These are phyloP conservation scores for Handroanthus guayacan DNA, from an alignment of 257 asterid species.

Conservation along the genomic window DNA sequence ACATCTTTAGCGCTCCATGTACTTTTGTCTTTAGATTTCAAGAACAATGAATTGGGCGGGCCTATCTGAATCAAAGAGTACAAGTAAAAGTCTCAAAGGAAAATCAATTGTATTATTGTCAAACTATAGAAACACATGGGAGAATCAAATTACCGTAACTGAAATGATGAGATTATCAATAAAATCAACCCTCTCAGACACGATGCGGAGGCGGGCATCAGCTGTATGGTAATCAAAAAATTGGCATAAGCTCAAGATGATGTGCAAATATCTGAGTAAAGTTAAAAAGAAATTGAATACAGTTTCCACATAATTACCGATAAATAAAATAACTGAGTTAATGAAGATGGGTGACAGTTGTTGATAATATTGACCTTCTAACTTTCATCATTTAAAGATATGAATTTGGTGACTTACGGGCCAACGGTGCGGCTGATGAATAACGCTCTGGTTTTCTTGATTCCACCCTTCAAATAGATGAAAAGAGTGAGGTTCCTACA, in stretches of 20 bases:
- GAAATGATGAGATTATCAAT: constrained; percentile 84
- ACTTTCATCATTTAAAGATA: constrained; percentile 13
- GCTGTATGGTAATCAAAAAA: constrained; percentile 62
- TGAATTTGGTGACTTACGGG: constrained; percentile 69
- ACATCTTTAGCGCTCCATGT: constrained; percentile 89
- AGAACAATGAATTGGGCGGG: constrained; percentile 80
- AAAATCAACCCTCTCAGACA: constrained; percentile 98
- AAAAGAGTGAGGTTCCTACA: constrained; percentile 93
- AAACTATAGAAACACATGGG: constrained; percentile 19
- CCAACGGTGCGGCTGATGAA: constrained; percentile 98
- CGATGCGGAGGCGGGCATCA: constrained; percentile 99
- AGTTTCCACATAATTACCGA: constrained; percentile 16
- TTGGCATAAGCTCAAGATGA: constrained; percentile 31
- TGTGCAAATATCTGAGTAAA: constrained; percentile 12
- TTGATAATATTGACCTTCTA: constrained; percentile 23
- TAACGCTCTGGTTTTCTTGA: constrained; percentile 98
- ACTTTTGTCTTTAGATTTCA: constrained; percentile 81
- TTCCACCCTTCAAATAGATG: constrained; percentile 98
- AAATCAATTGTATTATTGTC: constrained; percentile 2
- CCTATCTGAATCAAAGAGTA: constrained; percentile 74
- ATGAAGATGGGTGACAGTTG: not conserved
- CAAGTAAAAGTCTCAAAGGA: constrained; percentile 33
- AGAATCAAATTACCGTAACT: constrained; percentile 69
- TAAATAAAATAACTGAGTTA: not conserved
- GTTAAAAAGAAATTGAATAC: not conserved